Percentiles rank a stretch among this genome's conserved stretches.
phyloP scores from a whole-genome alignment of 768 basidiomycete species.

The Phylloporus rhodoxanthus region DNA sequence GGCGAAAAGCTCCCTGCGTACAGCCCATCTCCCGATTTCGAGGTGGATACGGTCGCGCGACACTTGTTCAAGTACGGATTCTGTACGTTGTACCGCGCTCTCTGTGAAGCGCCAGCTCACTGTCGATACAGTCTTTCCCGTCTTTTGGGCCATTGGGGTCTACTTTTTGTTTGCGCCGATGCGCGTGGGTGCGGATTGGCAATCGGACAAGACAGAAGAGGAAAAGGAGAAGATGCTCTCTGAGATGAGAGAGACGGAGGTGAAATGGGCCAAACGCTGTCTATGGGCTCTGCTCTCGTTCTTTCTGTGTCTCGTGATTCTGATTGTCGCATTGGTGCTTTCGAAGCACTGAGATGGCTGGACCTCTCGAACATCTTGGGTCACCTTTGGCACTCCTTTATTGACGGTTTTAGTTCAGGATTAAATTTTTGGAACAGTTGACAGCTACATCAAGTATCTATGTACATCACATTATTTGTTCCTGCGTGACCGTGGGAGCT shows the following conservation, averaged over 20 bases:
- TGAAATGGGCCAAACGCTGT: slow-evolving; percentile 55
- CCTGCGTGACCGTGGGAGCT: too few relatives aligned
- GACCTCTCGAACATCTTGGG: not conserved
- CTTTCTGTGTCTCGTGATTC: slow-evolving; percentile 31
- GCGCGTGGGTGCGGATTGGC: slow-evolving; percentile 46
- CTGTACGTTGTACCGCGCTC: slow-evolving; percentile 33
- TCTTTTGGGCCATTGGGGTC: slow-evolving; percentile 57
- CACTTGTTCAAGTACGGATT: slow-evolving; percentile 63
- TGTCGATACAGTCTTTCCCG: slow-evolving; percentile 44
- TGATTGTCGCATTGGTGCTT: slow-evolving; percentile 21
- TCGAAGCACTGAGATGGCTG: slow-evolving; percentile 19
- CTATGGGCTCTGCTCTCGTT: slow-evolving; percentile 48
- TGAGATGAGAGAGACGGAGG: slow-evolving; percentile 43
- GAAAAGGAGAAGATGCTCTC: slow-evolving; percentile 44
- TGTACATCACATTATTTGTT: too few relatives aligned
- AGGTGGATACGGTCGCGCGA: slow-evolving; percentile 52
- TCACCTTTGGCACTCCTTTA: too few relatives aligned
- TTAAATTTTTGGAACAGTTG: not conserved
- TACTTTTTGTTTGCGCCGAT: slow-evolving; percentile 52
- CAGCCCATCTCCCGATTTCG: slow-evolving; percentile 29
- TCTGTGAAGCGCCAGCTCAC: not conserved
- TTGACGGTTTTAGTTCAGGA: not conserved
- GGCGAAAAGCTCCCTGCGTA: slow-evolving; percentile 27
- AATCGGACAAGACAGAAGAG: slow-evolving; percentile 49
- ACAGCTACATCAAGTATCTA: slow-evolving; percentile 1